These are phyloP conservation scores for Kurtzmaniella cleridarum DNA, from an alignment of 805 yeast species.

Conservation along the genomic window DNA sequence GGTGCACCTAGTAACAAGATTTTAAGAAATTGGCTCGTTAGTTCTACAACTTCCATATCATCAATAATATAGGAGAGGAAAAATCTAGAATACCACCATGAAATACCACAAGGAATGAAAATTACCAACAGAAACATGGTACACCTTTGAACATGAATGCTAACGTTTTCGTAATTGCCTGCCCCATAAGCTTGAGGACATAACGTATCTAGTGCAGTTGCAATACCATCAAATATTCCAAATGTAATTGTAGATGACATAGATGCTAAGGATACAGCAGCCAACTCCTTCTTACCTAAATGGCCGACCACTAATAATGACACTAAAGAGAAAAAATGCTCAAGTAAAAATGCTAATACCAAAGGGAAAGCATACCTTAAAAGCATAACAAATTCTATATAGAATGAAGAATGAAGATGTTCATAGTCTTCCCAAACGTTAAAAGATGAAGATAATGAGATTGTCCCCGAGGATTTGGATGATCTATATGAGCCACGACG, in stretches of 20 bases:
- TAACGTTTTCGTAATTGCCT: constrained; percentile 31
- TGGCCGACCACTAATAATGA: constrained; percentile 41
- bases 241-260: constrained; percentile 41
- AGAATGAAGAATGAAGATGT: constrained; percentile 21
- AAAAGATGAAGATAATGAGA: constrained; percentile 6
- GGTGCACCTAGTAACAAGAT: constrained; percentile 36
- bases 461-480: neutral
- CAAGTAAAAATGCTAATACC: constrained; percentile 35
- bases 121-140: constrained; percentile 26
- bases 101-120: constrained; percentile 33
- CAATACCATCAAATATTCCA: constrained; percentile 42
- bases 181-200: constrained; percentile 46
- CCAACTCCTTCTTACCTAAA: constrained; percentile 39
- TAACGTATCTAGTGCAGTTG: constrained; percentile 40
- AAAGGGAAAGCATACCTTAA: constrained; percentile 33
- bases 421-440: constrained; percentile 28
- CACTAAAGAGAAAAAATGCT: constrained; percentile 39
- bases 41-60: constrained; percentile 24
- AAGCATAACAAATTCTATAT: constrained; percentile 23
- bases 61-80: constrained; percentile 27
- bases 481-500: constrained; percentile 3
- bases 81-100: constrained; percentile 35
- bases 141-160: constrained; percentile 35
- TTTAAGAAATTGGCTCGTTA: constrained; percentile 32
- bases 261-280: constrained; percentile 40